Evolutionary conservation across 2,329 filamentous ascomycete genomes (phyloP), one percentile per base, ranked within the genome.

Genomic region (Claviceps africana): DNA sequence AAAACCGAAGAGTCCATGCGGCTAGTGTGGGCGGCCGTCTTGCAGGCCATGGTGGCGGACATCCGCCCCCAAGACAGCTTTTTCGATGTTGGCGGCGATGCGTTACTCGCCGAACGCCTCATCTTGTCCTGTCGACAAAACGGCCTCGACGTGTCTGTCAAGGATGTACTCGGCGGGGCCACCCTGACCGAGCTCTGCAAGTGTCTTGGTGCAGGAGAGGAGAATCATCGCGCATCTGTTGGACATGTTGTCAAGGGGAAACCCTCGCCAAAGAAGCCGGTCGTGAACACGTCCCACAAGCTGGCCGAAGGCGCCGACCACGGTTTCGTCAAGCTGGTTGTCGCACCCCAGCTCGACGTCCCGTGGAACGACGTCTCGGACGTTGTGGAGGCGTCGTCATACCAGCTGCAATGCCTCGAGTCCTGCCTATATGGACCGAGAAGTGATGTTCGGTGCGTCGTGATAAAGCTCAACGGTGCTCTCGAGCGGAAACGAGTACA

Each of bases 351-450:
- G 52, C 60, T 77, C 1, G 68, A 68, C 0, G 67, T 72, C 1
- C 65, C 72, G 11, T 63, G 62, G 0, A 65, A 65, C 8, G 64
- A 69, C 4, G 69, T 78, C 47, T 65, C 71, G 17, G 75, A 78
- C 51, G 68, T 74, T 0, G 66, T 72, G 0, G 72, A 76, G 52
- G 73, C 75, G 0, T 71, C 75, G 0, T 64, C 72, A 0, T 65
- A 72, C 1, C 75, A 78, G 59, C 66, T 73, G 2, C 68, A 68
- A 22, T 70, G 66, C 53, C 68, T 78, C 31, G 75, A 78, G 59
- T 63, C 74, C 1, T 70, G 67, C 7, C 70, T 77, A 62, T 67
- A 73, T 7, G 65, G 62, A 17, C 65, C 63, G 0, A 66, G 68
- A 0, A 73, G 69, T 1, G 73, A 75, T 53, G 62, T 78, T 44